phyloP scores from a whole-genome alignment of 345 rosid species.

The Pistacia integerrima region DNA sequence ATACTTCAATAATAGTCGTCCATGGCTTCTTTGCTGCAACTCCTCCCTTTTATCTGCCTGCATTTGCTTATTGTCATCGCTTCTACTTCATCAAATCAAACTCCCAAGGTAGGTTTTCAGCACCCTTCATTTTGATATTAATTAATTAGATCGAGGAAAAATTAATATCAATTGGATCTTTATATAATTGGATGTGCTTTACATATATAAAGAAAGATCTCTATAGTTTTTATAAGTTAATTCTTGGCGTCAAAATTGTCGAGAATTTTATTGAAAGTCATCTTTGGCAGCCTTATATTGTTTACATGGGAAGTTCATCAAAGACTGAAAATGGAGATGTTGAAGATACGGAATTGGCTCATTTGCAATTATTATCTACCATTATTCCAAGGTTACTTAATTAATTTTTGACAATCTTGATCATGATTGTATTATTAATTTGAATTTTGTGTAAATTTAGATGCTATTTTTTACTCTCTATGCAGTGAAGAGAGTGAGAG shows the following conservation, averaged over 20 bases:
- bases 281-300: constrained; percentile 52
- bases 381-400: constrained; percentile 44
- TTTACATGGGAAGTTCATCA: constrained; percentile 69
- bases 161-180: background rate
- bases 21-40: constrained; percentile 39
- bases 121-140: no score
- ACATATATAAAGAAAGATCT: no score
- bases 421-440: no score
- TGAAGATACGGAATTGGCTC: constrained; percentile 35
- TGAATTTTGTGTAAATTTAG: no score
- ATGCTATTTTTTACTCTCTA: background rate
- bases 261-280: no score
- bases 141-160: no score
- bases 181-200: no score
- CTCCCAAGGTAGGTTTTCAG: constrained; percentile 31
- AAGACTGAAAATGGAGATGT: constrained; percentile 6
- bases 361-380: constrained; percentile 50
- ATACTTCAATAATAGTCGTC: background rate
- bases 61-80: constrained; percentile 8
- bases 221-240: no score
- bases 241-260: no score
- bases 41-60: constrained; percentile 26
- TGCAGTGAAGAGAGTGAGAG: constrained; percentile 49
- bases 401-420: background rate
- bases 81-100: constrained; percentile 27